Percentiles rank a stretch among this genome's conserved stretches.
phyloP scores from a whole-genome alignment of 129 eudicot species.

The Saposhnikovia divaricata region DNA sequence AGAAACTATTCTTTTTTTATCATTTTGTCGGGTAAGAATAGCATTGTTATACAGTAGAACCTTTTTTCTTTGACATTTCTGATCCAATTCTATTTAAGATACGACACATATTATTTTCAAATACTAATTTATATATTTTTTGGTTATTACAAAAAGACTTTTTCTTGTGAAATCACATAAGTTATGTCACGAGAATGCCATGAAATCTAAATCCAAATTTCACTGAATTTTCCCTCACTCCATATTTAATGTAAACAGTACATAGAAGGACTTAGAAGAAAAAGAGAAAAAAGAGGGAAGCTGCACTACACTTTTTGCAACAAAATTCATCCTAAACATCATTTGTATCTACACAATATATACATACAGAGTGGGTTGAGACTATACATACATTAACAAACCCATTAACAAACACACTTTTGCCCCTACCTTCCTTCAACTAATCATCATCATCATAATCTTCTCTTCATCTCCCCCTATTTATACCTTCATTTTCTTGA shows the following conservation, averaged over 20 bases:
- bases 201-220: neutral
- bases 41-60: neutral
- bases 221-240: neutral
- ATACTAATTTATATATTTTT: too few species aligned
- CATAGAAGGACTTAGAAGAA: neutral
- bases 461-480: neutral
- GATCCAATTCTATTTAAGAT: too few species aligned
- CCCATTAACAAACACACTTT: neutral
- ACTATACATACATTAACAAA: neutral
- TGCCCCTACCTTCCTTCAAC: neutral
- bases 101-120: too few species aligned
- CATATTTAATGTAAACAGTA: neutral
- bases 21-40: neutral
- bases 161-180: neutral
- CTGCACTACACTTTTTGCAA: neutral
- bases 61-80: neutral
- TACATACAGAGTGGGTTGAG: neutral
- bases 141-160: too few species aligned
- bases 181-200: constrained; percentile 1
- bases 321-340: neutral
- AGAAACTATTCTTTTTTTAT: neutral
- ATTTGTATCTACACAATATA: neutral
- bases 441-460: constrained; percentile 2
- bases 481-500: neutral
- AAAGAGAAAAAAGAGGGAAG: neutral